These are phyloP conservation scores for Ophiostoma fasciatum DNA, from an alignment of 2,329 filamentous ascomycete genomes.

Conservation along the genomic window DNA sequence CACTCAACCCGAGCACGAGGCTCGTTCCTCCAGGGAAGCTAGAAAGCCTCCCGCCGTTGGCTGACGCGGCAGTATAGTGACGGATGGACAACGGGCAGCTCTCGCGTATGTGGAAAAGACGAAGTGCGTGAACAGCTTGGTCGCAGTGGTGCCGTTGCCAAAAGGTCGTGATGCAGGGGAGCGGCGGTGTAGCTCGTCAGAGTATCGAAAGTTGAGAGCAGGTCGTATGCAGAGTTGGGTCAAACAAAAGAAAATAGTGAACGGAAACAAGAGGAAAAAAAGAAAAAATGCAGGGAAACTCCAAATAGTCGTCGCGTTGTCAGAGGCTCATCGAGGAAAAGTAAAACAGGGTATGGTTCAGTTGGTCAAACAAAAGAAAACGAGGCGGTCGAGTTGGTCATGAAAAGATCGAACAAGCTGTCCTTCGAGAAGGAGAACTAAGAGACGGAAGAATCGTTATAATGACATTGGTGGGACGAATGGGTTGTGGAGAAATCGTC, in stretches of 20 bases:
- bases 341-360: constrained; percentile 7
- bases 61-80: constrained; percentile 2
- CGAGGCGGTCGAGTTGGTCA: constrained; percentile 13
- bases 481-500: too few relatives aligned
- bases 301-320: constrained; percentile 23
- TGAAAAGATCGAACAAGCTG: constrained; percentile 9
- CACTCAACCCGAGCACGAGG: constrained; percentile 4
- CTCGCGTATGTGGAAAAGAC: too few relatives aligned
- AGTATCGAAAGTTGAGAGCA: too few relatives aligned
- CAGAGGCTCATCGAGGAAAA: constrained; percentile 30
- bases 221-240: neutral
- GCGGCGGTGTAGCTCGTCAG: too few relatives aligned
- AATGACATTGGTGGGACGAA: constrained; percentile 26
- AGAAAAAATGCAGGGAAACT: constrained; percentile 20
- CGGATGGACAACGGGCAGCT: constrained; percentile 2
- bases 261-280: constrained; percentile 8
- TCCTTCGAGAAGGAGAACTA: constrained; percentile 14
- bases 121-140: too few relatives aligned
- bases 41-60: constrained; percentile 1
- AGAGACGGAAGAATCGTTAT: constrained; percentile 23
- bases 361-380: constrained; percentile 23
- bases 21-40: constrained; percentile 9
- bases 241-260: neutral
- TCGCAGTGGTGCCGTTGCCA: too few relatives aligned
- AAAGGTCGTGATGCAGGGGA: too few relatives aligned